A percentile compares a stretch with the other conserved stretches of the same genome.
phyloP scores from a whole-genome alignment of 1,284 basidiomycete species.

The Trametes pubescens region DNA sequence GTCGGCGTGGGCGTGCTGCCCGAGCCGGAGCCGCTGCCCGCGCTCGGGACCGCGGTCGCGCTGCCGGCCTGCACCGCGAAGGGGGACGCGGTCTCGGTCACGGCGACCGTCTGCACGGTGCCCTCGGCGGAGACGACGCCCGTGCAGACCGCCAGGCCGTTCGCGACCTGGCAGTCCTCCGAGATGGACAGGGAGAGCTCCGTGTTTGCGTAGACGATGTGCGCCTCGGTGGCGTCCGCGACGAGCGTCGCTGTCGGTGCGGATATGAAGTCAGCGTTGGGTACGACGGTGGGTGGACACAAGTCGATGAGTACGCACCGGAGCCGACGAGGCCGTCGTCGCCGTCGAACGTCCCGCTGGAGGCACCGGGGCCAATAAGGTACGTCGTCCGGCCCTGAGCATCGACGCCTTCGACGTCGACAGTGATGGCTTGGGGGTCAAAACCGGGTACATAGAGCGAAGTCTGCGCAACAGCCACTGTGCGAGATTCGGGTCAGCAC shows the following conservation, averaged over 20 bases:
- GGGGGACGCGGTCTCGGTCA: constrained; percentile 33
- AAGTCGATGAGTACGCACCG: constrained; percentile 40
- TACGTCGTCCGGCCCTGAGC: constrained; percentile 53
- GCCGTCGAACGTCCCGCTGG: constrained; percentile 44
- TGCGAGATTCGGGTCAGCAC: not conserved
- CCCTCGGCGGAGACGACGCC: constrained; percentile 28
- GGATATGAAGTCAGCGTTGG: not conserved
- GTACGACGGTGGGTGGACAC: not conserved
- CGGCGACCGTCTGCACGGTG: constrained; percentile 14
- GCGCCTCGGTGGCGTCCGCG: constrained; percentile 38
- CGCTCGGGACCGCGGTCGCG: not conserved
- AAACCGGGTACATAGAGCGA: constrained; percentile 56
- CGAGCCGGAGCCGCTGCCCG: not conserved
- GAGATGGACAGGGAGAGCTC: constrained; percentile 23
- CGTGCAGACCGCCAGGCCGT: constrained; percentile 39
- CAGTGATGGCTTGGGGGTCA: constrained; percentile 53
- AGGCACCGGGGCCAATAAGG: constrained; percentile 47
- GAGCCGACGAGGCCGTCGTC: constrained; percentile 47
- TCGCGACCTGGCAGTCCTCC: constrained; percentile 38
- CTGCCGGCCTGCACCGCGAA: constrained; percentile 38
- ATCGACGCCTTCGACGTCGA: constrained; percentile 49
- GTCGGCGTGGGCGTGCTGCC: constrained; percentile 12
- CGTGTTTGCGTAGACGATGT: constrained; percentile 36
- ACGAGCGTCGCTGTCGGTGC: constrained; percentile 40
- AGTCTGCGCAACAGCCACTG: constrained; percentile 38